Conservation (phyloP, 257 asterid genomes). For the Penstemon eatonii region DNA sequence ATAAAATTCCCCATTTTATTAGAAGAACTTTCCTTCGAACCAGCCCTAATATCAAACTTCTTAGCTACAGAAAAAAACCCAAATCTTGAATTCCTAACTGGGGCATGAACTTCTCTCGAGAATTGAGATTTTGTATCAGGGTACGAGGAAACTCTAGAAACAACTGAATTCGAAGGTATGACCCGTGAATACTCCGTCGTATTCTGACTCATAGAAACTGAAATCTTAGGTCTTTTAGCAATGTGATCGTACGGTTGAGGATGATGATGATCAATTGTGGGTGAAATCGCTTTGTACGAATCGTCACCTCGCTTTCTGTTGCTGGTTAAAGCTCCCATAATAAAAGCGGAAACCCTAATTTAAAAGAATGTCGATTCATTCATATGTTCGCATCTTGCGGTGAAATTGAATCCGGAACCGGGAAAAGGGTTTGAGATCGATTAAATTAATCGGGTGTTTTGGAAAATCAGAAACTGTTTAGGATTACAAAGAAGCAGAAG, state of each 20-base stretch:
- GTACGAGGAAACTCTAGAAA: conserved; percentile 37
- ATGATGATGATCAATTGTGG: conserved; percentile 18
- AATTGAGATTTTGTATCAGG: conserved; percentile 39
- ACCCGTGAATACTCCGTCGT: conserved; percentile 23
- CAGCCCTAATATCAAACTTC: conserved; percentile 20
- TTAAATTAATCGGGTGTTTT: conserved; percentile 9
- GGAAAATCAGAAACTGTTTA: not conserved
- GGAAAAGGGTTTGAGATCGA: not conserved
- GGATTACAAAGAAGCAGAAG: too few species aligned
- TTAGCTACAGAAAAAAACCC: conserved; percentile 22
- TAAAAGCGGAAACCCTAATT: conserved; percentile 22
- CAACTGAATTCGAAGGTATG: conserved; percentile 22
- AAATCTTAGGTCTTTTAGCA: conserved; percentile 47
- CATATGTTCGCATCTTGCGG: conserved; percentile 10
- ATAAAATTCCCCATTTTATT: conserved; percentile 40
- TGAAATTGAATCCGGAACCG: not conserved
- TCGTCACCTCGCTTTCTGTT: conserved; percentile 60
- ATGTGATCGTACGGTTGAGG: conserved; percentile 30
- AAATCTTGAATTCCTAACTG: conserved; percentile 40
- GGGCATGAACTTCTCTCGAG: conserved; percentile 63
- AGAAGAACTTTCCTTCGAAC: conserved; percentile 15
- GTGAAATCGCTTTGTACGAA: conserved; percentile 30
- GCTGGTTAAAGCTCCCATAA: conserved; percentile 63
- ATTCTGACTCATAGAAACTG: conserved; percentile 14
- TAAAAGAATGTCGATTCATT: conserved; percentile 25